phyloP scores from a whole-genome alignment of 768 basidiomycete species.

The Boletus coccyginus region DNA sequence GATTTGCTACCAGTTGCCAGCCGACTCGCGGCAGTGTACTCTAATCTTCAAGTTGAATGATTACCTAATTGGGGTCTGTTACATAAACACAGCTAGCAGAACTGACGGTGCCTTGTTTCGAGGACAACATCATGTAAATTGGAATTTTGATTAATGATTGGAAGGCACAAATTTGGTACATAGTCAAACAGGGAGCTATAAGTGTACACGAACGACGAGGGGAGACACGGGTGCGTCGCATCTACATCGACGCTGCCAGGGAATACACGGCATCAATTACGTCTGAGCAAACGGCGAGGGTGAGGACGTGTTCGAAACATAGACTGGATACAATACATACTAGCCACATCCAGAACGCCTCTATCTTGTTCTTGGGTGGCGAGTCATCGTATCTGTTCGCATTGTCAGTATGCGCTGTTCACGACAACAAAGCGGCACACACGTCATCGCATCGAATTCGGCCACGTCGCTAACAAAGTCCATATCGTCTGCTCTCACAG shows the following conservation, averaged over 20 bases:
- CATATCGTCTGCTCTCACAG: conserved; percentile 19
- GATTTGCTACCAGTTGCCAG: no score
- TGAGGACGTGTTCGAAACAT: not conserved
- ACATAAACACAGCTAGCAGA: no score
- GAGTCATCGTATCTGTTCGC: conserved; percentile 25
- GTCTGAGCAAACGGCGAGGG: not conserved
- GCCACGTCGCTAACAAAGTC: conserved; percentile 24
- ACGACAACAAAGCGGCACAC: not conserved
- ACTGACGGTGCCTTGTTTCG: no score
- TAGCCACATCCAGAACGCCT: conserved; percentile 30
- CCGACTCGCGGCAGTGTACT: no score
- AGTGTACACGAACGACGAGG: not conserved
- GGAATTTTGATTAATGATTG: no score
- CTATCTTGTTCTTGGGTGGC: conserved; percentile 22
- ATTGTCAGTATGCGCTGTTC: not conserved
- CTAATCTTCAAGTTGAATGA: no score
- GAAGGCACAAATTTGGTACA: no score
- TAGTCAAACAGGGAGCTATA: no score
- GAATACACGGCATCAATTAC: not conserved
- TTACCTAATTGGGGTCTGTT: no score
- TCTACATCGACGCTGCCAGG: no score
- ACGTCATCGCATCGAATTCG: conserved; percentile 31
- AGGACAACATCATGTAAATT: no score
- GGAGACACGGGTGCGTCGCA: not conserved
- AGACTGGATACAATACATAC: conserved; percentile 7